These are phyloP conservation scores for Lodderomyces beijingensis DNA, from an alignment of 1,139 yeast genomes.

Conservation along the genomic window DNA sequence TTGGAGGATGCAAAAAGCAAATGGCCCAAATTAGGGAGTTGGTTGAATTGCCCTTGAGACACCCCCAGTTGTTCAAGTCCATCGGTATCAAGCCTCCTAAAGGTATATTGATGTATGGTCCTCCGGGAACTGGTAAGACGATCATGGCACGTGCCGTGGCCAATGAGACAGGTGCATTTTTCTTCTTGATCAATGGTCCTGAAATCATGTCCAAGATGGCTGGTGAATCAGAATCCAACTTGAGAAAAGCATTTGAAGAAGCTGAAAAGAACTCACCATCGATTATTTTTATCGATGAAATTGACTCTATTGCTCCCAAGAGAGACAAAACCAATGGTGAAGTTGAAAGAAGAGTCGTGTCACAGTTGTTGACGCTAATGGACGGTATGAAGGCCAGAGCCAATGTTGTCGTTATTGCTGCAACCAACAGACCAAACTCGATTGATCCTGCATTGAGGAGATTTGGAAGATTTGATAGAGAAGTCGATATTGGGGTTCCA, in stretches of 20 bases:
- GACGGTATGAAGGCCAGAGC: slow-evolving; percentile 99
- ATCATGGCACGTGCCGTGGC: slow-evolving; percentile 99
- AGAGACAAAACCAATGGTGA: slow-evolving; percentile 99
- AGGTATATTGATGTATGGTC: slow-evolving; percentile 96
- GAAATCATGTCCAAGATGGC: slow-evolving; percentile 99
- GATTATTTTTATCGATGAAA: slow-evolving; percentile 95
- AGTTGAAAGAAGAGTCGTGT: slow-evolving; percentile 94
- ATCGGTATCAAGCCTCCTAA: slow-evolving; percentile 98
- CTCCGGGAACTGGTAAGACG: slow-evolving; percentile 99
- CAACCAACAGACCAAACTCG: slow-evolving; percentile 95
- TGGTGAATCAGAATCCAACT: slow-evolving; percentile 96
- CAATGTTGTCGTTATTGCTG: slow-evolving; percentile 85
- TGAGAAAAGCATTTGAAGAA: slow-evolving; percentile 97
- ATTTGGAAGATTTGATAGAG: slow-evolving; percentile 98
- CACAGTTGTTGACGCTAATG: slow-evolving; percentile 94
- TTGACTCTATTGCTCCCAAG: slow-evolving; percentile 98
- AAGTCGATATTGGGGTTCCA: slow-evolving; percentile 98
- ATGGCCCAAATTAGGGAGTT: slow-evolving; percentile 98
- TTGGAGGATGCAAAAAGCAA: slow-evolving; percentile 98
- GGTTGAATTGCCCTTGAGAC: slow-evolving; percentile 94
- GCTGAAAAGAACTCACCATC: slow-evolving; percentile 99
- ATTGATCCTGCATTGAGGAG: slow-evolving; percentile 98
- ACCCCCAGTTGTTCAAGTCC: slow-evolving; percentile 93
- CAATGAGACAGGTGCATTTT: slow-evolving; percentile 97
- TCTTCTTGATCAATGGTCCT: slow-evolving; percentile 98